A percentile compares a stretch with the other conserved stretches of the same genome.
Evolutionary conservation across 192 early-diverging fungal species (phyloP).

Genomic region (Rhizoclosmatium globosum): DNA sequence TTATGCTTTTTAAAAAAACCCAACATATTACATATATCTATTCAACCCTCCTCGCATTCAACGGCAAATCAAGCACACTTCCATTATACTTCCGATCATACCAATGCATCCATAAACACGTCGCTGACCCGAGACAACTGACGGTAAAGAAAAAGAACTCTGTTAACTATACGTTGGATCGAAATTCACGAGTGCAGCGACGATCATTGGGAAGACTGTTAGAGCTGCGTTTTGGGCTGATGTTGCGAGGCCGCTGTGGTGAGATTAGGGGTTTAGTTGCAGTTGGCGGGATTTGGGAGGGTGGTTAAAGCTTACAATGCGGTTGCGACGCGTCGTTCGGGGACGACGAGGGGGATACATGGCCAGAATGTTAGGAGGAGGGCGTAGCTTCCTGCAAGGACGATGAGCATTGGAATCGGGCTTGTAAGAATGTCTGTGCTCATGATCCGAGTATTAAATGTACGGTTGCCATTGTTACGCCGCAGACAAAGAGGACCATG

Average conservation of each 20-base stretch:
- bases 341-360: constrained; percentile 60
- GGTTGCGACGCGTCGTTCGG: constrained; percentile 42
- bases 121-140: constrained; percentile 11
- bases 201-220: constrained; percentile 63
- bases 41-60: too few relatives aligned
- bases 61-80: constrained; percentile 29
- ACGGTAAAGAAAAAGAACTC: constrained; percentile 52
- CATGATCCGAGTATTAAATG: constrained; percentile 54
- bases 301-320: constrained; percentile 49
- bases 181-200: constrained; percentile 53
- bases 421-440: constrained; percentile 28
- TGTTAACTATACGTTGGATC: constrained; percentile 49
- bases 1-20: too few relatives aligned
- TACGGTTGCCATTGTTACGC: constrained; percentile 46
- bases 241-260: constrained; percentile 55
- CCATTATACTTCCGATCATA: constrained; percentile 17
- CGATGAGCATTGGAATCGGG: constrained; percentile 56
- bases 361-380: constrained; percentile 61
- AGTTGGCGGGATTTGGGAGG: background rate
- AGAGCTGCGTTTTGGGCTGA: constrained; percentile 57
- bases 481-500: constrained; percentile 55
- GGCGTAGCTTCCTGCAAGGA: constrained; percentile 58
- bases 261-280: background rate
- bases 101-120: constrained; percentile 41
- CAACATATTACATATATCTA: too few relatives aligned